Base-by-base conservation (phyloP, 805 yeast species). In the Candida taoyuanica region DNA sequence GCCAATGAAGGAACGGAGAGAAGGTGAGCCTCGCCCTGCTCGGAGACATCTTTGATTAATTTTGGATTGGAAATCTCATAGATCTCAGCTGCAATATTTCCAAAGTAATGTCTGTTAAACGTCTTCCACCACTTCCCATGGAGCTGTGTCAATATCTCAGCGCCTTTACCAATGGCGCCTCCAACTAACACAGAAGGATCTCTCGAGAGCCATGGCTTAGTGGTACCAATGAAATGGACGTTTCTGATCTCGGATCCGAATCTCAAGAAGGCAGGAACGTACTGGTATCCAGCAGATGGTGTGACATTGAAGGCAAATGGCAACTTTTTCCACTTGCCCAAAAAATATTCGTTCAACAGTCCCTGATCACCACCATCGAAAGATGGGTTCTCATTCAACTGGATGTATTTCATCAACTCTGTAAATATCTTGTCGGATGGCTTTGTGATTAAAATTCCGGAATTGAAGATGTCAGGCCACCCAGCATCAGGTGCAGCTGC, bases 321-420 rank as follows among this genome's bases (percentile, higher is more conserved):
- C 36, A 91, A 62, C 31, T 76, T 69, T 26, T 67, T 59, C 96
- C 96, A 88, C 37, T 62, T 58, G 3, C 55, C 50, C 12, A 42
- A 49, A 55, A 82, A 85, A 52, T 69, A 79, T 50, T 81, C 81
- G 58, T 86, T 85, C 47, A 85, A 66, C 31, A 85, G 64, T 8
- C 95, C 95, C 59, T 85, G 95, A 60, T 85, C 95, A 3, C 91
- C 89, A 24, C 95, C 95, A 58, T 85, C 95, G 53, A 85, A 84
- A 0, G 73, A 60, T 2, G 62, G 63, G 47, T 7, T 31, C 27
- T 40, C 49, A 8, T 46, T 46, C 7, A 46, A 47, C 43, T 28
- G 47, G 26, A 62, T 51, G 19, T 47, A 48, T 1, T 45, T 29
- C 19, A 57, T 32, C 30, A 85, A 64, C 17, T 63, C 62, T 6